Base-by-base conservation (phyloP, 2,329 filamentous ascomycete genomes). In the Periconia digitata region DNA sequence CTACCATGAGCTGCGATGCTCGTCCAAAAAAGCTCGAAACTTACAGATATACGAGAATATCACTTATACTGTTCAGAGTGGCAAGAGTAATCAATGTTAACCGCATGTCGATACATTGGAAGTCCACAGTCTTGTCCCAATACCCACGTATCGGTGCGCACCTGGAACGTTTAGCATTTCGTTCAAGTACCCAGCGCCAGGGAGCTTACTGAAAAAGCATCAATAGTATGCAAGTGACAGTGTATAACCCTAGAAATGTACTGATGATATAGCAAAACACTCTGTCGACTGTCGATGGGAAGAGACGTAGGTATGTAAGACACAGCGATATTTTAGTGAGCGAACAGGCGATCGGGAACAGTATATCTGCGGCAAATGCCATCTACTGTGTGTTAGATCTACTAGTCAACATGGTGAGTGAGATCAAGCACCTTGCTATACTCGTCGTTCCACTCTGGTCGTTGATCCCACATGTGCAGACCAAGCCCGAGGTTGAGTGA, bases 301-400 rank as follows among this genome's bases (percentile, higher is more conserved):
- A 68, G 2, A 67, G 52, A 10, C 58, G 56, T 2, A 68, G 43
- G 43, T 68, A 68, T 5, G 63, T 67, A 8, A 67, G 23, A 40
- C 58, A 64, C 27, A 67, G 40, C 5, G 62, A 66, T 6, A 63
- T 54, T 37, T 68, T 68, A n/a, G 61, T 64, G 5, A 64, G 23
- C 2, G 54, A 54, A 24, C 56, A 60, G 10, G 58, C 51, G 8
- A 57, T 38, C 21, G 59, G 60, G 20, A 66, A 64, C 2, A 62
- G 39, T 8, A 66, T 55, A 17, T 64, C 56, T 15, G 59, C 46
- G 17, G 54, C 47, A 40, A 58, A 62, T 8, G 46, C 55, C 36
- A 63, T 54, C 61, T 64, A 10, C 23, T 22, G n/a, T 17, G 3
- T 16, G 6, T 42, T 23, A 29, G 15, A 44, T 24, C 8, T 17